A percentile compares a stretch with the other conserved stretches of the same genome.
phyloP scores from a whole-genome alignment of 2,329 filamentous ascomycete species.

The Penicillium occitanis region DNA sequence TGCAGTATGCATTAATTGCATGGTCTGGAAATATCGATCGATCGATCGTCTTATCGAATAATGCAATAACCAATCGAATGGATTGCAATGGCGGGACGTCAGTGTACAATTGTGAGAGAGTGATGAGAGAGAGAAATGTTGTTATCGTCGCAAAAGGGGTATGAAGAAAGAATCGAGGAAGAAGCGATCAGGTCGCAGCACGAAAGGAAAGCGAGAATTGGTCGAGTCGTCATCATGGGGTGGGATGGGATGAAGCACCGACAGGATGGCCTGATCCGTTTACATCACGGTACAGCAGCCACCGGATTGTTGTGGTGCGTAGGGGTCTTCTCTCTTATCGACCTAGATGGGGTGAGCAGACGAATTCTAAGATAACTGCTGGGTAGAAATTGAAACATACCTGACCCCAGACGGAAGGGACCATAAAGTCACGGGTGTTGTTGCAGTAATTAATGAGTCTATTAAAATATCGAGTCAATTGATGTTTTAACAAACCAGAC shows the following conservation, averaged over 20 bases:
- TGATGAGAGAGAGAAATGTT: constrained; percentile 8
- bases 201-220: constrained; percentile 5
- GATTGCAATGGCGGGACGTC: constrained; percentile 15
- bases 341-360: constrained; percentile 53
- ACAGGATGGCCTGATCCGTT: constrained; percentile 27
- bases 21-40: constrained; percentile 12
- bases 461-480: constrained; percentile 21
- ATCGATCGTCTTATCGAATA: constrained; percentile 16
- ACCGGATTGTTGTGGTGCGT: constrained; percentile 87
- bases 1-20: not conserved
- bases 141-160: constrained; percentile 19
- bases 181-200: constrained; percentile 13
- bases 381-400: constrained; percentile 41
- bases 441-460: constrained; percentile 99
- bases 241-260: not conserved
- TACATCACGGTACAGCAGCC: constrained; percentile 97
- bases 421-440: constrained; percentile 98
- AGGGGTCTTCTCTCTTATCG: constrained; percentile 95
- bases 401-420: constrained; percentile 91
- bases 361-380: not conserved
- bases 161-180: constrained; percentile 19
- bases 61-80: constrained; percentile 21
- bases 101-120: constrained; percentile 18
- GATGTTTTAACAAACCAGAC: not conserved
- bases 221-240: constrained; percentile 18